These are phyloP conservation scores for Bruguiera hainesii DNA, from an alignment of 441 rosid species.

Conservation along the genomic window DNA sequence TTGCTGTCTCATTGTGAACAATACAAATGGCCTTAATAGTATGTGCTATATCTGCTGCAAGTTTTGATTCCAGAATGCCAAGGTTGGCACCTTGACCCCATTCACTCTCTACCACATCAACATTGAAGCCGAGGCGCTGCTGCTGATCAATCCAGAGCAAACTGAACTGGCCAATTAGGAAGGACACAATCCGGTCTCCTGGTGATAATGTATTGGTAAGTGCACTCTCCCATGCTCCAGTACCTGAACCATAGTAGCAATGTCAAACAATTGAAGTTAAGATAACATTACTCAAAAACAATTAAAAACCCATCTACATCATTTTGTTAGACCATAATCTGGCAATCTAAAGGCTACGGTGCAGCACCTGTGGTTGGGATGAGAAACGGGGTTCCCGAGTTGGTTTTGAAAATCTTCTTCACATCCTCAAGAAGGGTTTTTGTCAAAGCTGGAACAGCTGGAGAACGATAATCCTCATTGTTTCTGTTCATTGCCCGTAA, in stretches of 20 bases:
- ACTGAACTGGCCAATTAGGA: slow-evolving; percentile 93
- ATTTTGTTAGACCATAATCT: no score
- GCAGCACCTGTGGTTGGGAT: slow-evolving; percentile 77
- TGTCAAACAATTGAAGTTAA: slow-evolving; percentile 2
- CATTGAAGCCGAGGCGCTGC: slow-evolving; percentile 87
- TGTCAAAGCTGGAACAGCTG: slow-evolving; percentile 90
- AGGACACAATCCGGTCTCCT: slow-evolving; percentile 81
- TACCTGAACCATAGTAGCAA: slow-evolving; percentile 42
- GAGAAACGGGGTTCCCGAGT: slow-evolving; percentile 78
- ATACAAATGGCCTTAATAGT: slow-evolving; percentile 93
- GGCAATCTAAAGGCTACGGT: no score
- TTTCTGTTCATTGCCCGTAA: slow-evolving; percentile 93
- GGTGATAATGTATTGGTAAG: slow-evolving; percentile 96
- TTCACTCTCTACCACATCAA: slow-evolving; percentile 87
- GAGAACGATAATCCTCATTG: slow-evolving; percentile 98
- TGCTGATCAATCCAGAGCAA: slow-evolving; percentile 99
- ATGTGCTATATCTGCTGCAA: slow-evolving; percentile 66
- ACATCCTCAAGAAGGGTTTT: slow-evolving; percentile 78
- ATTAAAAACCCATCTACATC: no score
- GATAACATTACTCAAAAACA: not conserved
- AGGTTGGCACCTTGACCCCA: slow-evolving; percentile 99
- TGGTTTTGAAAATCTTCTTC: slow-evolving; percentile 91
- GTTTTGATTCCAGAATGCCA: slow-evolving; percentile 66
- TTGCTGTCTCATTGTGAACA: slow-evolving; percentile 94
- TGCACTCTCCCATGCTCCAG: slow-evolving; percentile 99